Evolutionary conservation across 2,329 filamentous ascomycete genomes (phyloP), one percentile per base, ranked within the genome.

Genomic region (Fusarium sp.): DNA sequence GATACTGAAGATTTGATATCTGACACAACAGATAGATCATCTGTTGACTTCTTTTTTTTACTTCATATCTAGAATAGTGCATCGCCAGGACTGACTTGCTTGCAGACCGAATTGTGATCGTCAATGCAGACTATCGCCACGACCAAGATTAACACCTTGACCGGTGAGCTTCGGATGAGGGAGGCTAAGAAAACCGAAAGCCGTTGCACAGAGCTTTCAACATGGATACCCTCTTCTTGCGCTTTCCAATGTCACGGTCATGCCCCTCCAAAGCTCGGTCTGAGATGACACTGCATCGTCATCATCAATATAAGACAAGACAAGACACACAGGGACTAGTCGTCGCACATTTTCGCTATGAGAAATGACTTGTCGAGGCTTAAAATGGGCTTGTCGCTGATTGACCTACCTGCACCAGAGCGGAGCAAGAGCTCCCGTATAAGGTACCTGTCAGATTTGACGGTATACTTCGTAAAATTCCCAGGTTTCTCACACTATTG

Each of bases 231-330:
- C 34, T 57, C 44, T 43, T 32, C 25, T 53, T 53, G 52, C 22
- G 38, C 48, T 53, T 30, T 43, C 43, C 53, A 18, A 55, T 27
- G 45, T 24, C 58, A 58, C 59, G 32, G 56, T 27, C 52, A 56
- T 53, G 41, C 48, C 68, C 53, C 58, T 62, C 58, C 40, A 52
- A 58, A 32, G 27, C 20, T 30, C 48, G 68, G 38, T 16, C 52
- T 53, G 40, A 65, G 38, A 58, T 60, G 53, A 44, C 60, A 44
- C 52, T 71, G 45, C 45, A 65, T 62, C 41, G 16, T 49, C 63
- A 65, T 70, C 62, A 49, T 51, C 45, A 57, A 72, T 58, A 73
- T 64, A 74, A 74, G 63, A 70, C 71, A 72, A 72, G 55, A 73
- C 66, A 74, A 75, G 71, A 70, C 71, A 72, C 44, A 58, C 59